Conservation (phyloP, 257 asterid genomes). For the Solanum tarapatanum region DNA sequence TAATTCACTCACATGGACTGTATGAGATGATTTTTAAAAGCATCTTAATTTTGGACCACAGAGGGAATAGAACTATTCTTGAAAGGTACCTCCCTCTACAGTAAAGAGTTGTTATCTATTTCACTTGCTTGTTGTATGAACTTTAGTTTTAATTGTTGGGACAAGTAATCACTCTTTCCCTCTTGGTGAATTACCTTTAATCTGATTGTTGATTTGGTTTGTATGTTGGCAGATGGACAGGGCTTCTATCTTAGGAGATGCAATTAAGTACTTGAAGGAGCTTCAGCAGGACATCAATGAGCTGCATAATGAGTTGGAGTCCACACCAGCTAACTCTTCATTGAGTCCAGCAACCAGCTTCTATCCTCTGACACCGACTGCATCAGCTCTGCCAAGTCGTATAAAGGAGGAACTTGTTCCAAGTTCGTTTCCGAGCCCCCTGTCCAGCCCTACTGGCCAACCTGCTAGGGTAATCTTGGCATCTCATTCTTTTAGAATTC, state of each 20-base stretch:
- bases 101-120: background rate
- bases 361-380: conserved; percentile 47
- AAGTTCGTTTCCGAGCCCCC: conserved; percentile 47
- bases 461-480: conserved; percentile 41
- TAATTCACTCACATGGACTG: conserved; percentile 77
- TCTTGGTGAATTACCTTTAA: background rate
- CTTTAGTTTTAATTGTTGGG: background rate
- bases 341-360: conserved; percentile 19
- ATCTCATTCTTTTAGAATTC: background rate
- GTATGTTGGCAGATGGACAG: conserved; percentile 54
- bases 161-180: background rate
- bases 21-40: conserved; percentile 43
- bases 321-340: conserved; percentile 34
- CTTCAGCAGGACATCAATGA: conserved; percentile 57
- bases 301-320: conserved; percentile 61
- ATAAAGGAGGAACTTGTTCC: conserved; percentile 66
- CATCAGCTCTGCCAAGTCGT: conserved; percentile 30
- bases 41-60: conserved; percentile 44
- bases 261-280: conserved; percentile 64
- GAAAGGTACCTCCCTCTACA: conserved; percentile 9
- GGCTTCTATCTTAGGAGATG: conserved; percentile 76
- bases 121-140: background rate
- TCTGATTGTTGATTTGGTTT: background rate
- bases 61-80: conserved; percentile 11
- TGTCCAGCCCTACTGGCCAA: conserved; percentile 60